These are phyloP conservation scores for Paxillus rubicundulus DNA, from an alignment of 768 basidiomycete species.

Conservation along the genomic window DNA sequence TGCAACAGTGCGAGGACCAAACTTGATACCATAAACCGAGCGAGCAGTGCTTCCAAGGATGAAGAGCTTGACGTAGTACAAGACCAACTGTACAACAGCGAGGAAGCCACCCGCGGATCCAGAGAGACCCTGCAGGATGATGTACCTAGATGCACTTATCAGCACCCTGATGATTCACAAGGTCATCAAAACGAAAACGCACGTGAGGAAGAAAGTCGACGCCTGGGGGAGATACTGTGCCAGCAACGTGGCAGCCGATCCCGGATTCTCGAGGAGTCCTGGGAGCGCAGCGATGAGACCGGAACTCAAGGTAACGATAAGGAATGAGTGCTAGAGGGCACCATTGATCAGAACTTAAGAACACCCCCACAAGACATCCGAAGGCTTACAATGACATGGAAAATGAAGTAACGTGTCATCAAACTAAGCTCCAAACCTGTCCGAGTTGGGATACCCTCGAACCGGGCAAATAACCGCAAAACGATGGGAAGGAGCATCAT, in stretches of 20 bases:
- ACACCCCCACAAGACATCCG: neutral
- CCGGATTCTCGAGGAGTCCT: conserved; percentile 62
- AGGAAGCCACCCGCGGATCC: conserved; percentile 80
- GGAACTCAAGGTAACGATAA: conserved; percentile 81
- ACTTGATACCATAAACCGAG: conserved; percentile 81
- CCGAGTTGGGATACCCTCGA: conserved; percentile 88
- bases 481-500: conserved; percentile 89
- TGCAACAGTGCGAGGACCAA: conserved; percentile 57
- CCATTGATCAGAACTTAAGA: neutral
- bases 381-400: conserved; percentile 80
- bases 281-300: conserved; percentile 77
- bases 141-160: conserved; percentile 46
- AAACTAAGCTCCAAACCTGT: conserved; percentile 84
- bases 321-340: conserved; percentile 77
- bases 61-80: conserved; percentile 91
- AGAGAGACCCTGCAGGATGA: conserved; percentile 77
- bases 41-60: conserved; percentile 88
- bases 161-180: neutral
- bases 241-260: conserved; percentile 64
- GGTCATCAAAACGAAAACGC: conserved; percentile 14
- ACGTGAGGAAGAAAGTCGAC: conserved; percentile 91
- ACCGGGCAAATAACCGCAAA: conserved; percentile 71
- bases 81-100: conserved; percentile 64
- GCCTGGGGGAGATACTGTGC: conserved; percentile 78
- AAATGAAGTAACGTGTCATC: conserved; percentile 91